Conservation (phyloP, 1,284 basidiomycete species). For the Boletellus deceptivus region DNA sequence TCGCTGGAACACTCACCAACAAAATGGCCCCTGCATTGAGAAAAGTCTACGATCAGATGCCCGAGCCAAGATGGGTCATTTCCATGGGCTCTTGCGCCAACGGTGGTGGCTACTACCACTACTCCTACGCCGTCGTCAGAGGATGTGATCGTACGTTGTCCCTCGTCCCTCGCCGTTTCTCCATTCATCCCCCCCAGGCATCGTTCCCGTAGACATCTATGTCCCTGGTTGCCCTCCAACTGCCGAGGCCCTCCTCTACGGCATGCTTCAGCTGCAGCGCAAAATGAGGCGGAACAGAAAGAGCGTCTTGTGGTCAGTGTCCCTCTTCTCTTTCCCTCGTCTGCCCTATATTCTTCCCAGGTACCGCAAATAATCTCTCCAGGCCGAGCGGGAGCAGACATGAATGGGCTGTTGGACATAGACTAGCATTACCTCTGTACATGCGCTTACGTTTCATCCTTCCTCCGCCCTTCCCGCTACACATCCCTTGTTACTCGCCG, state of each 20-base stretch:
- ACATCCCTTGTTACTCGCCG: constrained; percentile 1
- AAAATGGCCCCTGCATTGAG: constrained; percentile 99
- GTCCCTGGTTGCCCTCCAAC: constrained; percentile 52
- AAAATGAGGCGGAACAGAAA: constrained; percentile 95
- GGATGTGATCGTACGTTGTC: constrained; percentile 88
- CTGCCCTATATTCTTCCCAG: constrained; percentile 7
- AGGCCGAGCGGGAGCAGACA: constrained; percentile 1
- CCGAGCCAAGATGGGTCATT: constrained; percentile 97
- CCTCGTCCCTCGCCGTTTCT: neutral
- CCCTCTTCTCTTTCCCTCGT: neutral
- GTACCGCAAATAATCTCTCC: constrained; percentile 30
- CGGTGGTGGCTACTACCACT: constrained; percentile 97
- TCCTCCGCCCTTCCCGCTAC: neutral
- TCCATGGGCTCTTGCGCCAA: constrained; percentile 99
- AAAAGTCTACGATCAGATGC: constrained; percentile 98
- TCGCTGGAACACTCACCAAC: constrained; percentile 98
- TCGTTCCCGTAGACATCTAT: constrained; percentile 91
- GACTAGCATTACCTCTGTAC: constrained; percentile 28
- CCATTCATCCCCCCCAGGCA: constrained; percentile 46
- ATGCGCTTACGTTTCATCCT: constrained; percentile 13
- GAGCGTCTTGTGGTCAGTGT: constrained; percentile 82
- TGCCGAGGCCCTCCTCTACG: constrained; percentile 92
- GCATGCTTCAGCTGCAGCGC: constrained; percentile 94
- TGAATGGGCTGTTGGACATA: constrained; percentile 17
- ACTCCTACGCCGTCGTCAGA: constrained; percentile 98